Evolutionary conservation across 768 basidiomycete species (phyloP).

Genomic region (Pleurotus tuber-regium): DNA sequence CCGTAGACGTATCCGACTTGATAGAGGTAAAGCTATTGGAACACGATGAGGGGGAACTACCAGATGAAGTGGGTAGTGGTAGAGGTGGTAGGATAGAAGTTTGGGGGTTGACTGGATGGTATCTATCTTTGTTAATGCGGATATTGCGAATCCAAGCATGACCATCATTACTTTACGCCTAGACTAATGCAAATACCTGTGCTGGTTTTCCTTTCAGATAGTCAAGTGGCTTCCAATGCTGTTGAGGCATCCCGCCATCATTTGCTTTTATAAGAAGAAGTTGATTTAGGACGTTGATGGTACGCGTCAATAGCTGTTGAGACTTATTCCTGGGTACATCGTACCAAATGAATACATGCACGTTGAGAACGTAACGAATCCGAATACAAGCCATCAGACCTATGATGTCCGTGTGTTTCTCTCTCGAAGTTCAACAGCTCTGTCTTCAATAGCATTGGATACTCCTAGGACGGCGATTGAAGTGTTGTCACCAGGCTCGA

Average conservation of each 20-base stretch:
- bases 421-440: conserved; percentile 10
- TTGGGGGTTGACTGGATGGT: conserved; percentile 88
- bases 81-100: conserved; percentile 56
- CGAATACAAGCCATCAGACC: not conserved
- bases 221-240: no score
- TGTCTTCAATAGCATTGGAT: conserved; percentile 11
- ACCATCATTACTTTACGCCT: conserved; percentile 11
- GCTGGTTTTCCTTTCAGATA: no score
- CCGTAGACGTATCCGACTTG: conserved; percentile 66
- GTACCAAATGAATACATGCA: not conserved
- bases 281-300: no score
- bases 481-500: conserved; percentile 14
- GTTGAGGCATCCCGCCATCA: no score
- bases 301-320: no score
- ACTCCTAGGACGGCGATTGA: conserved; percentile 9
- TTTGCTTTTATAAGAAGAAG: no score
- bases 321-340: not conserved
- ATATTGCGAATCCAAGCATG: conserved; percentile 49
- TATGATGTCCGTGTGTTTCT: not conserved
- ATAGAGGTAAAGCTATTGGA: conserved; percentile 22
- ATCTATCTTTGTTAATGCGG: conserved; percentile 62
- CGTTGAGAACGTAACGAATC: no score
- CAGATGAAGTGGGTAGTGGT: conserved; percentile 25
- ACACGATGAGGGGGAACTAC: conserved; percentile 25
- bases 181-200: no score